Evolutionary conservation across 1,139 yeast genomes (phyloP).

Genomic region (Sugiyamaella novakii): DNA sequence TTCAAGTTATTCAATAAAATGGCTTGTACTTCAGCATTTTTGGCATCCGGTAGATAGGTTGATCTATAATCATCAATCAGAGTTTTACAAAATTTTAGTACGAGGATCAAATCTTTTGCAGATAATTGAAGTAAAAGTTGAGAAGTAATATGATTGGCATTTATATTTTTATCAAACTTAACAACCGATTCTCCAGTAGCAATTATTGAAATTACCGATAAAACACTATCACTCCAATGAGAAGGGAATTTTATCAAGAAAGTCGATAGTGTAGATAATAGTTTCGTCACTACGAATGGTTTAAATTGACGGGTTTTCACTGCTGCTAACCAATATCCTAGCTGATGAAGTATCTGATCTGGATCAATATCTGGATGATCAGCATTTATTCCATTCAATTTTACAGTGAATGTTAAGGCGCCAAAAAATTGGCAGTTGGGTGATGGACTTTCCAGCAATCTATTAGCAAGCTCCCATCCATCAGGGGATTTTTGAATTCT

Average conservation of each 20-base stretch:
- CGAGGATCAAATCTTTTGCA: slow-evolving; percentile 26
- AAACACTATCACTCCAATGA: slow-evolving; percentile 38
- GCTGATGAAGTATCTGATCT: slow-evolving; percentile 31
- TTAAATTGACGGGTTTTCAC: slow-evolving; percentile 26
- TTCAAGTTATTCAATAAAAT: slow-evolving; percentile 22
- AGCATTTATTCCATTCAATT: slow-evolving; percentile 43
- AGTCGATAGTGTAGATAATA: slow-evolving; percentile 39
- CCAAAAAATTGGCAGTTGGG: slow-evolving; percentile 61
- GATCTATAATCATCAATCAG: slow-evolving; percentile 34
- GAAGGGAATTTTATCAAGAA: slow-evolving; percentile 39
- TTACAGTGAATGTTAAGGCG: slow-evolving; percentile 59
- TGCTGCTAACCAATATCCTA: slow-evolving; percentile 35
- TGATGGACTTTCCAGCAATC: slow-evolving; percentile 44
- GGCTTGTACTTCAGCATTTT: slow-evolving; percentile 19
- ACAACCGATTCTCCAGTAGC: slow-evolving; percentile 11
- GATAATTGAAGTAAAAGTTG: slow-evolving; percentile 10
- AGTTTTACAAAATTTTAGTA: slow-evolving; percentile 34
- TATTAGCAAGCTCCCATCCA: slow-evolving; percentile 54
- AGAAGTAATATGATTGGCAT: background rate
- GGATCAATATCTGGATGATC: slow-evolving; percentile 18
- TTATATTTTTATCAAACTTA: background rate
- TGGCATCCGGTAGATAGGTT: slow-evolving; percentile 18
- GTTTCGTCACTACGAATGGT: slow-evolving; percentile 40
- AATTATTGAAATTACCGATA: slow-evolving; percentile 14
- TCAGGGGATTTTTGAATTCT: slow-evolving; percentile 50